These are phyloP conservation scores for Theileria annulata DNA, from an alignment of 169 alveolate species.

Conservation along the genomic window DNA sequence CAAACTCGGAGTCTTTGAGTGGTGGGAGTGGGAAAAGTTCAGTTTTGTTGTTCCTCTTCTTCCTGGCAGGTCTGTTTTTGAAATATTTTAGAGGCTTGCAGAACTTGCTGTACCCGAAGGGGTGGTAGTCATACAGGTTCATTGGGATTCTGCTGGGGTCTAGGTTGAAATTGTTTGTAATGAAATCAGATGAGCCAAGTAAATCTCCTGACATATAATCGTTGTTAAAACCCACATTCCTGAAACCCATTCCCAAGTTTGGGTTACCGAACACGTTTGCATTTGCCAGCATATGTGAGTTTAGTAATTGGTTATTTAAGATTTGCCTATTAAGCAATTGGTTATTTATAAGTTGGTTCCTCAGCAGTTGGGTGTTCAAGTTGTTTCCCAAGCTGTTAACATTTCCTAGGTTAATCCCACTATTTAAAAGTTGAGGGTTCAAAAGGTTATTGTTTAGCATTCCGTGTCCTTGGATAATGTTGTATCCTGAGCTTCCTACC, in stretches of 20 bases:
- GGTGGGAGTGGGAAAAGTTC: conserved; percentile 44
- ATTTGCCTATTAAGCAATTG: conserved; percentile 9
- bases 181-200: neutral
- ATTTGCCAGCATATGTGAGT: conserved; percentile 2
- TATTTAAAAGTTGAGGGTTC: neutral
- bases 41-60: conserved; percentile 24
- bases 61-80: neutral
- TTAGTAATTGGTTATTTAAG: neutral
- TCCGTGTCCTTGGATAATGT: neutral
- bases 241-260: neutral
- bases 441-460: neutral
- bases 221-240: neutral
- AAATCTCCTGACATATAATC: neutral
- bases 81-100: neutral
- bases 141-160: conserved; percentile 10
- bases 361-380: neutral
- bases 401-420: neutral
- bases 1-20: conserved; percentile 57
- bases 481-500: neutral
- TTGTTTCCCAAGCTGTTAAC: conserved; percentile 6
- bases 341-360: conserved; percentile 4
- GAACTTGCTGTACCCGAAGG: conserved; percentile 12
- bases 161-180: neutral
- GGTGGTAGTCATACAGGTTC: conserved; percentile 16
- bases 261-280: neutral